These are phyloP conservation scores for Neurospora crassa DNA, from an alignment of 2,329 filamentous ascomycete species.

Conservation along the genomic window DNA sequence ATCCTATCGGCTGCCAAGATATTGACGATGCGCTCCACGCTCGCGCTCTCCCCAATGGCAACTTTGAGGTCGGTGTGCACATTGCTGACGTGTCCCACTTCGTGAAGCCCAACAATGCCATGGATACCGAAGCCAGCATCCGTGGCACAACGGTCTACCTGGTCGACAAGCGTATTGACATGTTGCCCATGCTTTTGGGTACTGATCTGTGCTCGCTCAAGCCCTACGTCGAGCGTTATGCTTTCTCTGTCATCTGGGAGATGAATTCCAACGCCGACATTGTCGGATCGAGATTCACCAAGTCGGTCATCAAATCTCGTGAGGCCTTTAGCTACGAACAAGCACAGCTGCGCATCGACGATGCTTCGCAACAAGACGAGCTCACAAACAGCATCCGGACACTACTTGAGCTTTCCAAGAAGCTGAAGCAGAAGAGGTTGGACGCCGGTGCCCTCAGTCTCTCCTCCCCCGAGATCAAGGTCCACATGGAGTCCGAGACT, in stretches of 20 bases:
- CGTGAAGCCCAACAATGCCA: slow-evolving; percentile 91
- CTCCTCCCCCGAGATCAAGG: slow-evolving; percentile 94
- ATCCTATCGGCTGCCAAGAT: slow-evolving; percentile 91
- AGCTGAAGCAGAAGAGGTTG: slow-evolving; percentile 90
- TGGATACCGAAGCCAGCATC: slow-evolving; percentile 91
- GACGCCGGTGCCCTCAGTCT: slow-evolving; percentile 91
- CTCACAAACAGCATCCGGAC: slow-evolving; percentile 83
- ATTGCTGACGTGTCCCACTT: slow-evolving; percentile 99
- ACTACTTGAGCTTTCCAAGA: slow-evolving; percentile 80
- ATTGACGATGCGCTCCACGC: slow-evolving; percentile 97
- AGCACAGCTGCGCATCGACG: slow-evolving; percentile 89
- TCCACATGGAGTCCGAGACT: slow-evolving; percentile 90
- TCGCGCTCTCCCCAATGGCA: slow-evolving; percentile 74
- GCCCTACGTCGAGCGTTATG: slow-evolving; percentile 90
- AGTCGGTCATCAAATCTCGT: slow-evolving; percentile 92
- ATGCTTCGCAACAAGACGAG: slow-evolving; percentile 76
- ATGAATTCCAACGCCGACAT: slow-evolving; percentile 78
- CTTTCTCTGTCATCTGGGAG: slow-evolving; percentile 84
- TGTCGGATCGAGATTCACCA: slow-evolving; percentile 79
- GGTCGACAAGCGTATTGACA: slow-evolving; percentile 98
- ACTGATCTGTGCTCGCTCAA: slow-evolving; percentile 96
- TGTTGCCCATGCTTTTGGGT: slow-evolving; percentile 92
- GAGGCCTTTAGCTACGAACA: slow-evolving; percentile 98
- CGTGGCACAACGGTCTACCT: slow-evolving; percentile 95
- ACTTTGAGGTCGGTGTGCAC: slow-evolving; percentile 92